Conservation (phyloP, 352 stramenopile genomes). For the Pythium sukuiense region DNA sequence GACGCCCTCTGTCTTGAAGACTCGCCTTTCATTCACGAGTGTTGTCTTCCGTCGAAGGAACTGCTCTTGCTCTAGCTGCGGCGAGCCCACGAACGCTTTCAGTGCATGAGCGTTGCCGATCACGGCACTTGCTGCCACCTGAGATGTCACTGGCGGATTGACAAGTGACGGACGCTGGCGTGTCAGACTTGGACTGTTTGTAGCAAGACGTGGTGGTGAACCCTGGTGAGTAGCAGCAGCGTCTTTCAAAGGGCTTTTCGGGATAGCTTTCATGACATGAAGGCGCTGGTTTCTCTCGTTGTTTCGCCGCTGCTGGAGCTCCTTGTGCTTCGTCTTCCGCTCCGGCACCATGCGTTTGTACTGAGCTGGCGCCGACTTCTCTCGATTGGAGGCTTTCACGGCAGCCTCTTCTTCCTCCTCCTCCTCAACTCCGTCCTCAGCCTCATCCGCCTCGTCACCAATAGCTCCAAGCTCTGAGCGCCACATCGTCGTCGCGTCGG, state of each 20-base stretch:
- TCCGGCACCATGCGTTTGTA: slow-evolving; percentile 42
- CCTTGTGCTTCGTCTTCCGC: slow-evolving; percentile 64
- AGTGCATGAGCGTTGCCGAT: slow-evolving; percentile 9
- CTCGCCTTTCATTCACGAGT: slow-evolving; percentile 30
- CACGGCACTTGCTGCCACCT: neutral
- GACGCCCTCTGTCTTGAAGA: slow-evolving; percentile 40
- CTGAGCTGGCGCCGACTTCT: neutral
- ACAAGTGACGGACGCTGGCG: neutral
- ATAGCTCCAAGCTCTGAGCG: slow-evolving; percentile 50
- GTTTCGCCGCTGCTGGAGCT: slow-evolving; percentile 57
- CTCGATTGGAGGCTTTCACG: neutral
- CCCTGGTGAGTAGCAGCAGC: neutral
- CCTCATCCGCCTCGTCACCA: slow-evolving; percentile 35
- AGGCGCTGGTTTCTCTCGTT: slow-evolving; percentile 54
- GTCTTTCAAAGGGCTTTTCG: neutral
- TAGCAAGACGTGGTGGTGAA: neutral
- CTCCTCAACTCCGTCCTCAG: neutral
- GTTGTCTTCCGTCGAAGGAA: slow-evolving; percentile 49
- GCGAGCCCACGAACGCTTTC: neutral
- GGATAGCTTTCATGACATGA: slow-evolving; percentile 8
- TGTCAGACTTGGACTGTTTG: neutral
- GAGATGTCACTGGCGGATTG: neutral
- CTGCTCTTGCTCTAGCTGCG: slow-evolving; percentile 43
- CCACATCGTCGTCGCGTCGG: slow-evolving; percentile 51
- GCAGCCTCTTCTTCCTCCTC: neutral